phyloP scores from a whole-genome alignment of 345 rosid genomes.

The Pistacia vera region DNA sequence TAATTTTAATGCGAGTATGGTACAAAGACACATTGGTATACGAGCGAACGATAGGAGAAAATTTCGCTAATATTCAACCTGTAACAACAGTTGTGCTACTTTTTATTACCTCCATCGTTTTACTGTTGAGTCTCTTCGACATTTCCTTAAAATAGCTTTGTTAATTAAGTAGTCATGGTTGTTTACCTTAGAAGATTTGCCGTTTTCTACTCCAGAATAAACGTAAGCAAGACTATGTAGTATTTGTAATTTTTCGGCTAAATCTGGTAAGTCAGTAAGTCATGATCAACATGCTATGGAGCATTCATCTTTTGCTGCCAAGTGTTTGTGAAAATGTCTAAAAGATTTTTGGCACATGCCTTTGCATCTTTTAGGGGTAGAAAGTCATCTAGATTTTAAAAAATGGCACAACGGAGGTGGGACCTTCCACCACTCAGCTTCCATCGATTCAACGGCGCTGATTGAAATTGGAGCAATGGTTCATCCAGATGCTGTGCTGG shows the following conservation, averaged over 20 bases:
- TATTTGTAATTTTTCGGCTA: background rate
- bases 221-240: background rate
- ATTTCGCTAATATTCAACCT: too few species aligned
- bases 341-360: background rate
- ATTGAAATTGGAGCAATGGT: constrained; percentile 66
- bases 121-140: too few species aligned
- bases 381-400: constrained; percentile 33
- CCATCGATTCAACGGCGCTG: constrained; percentile 51
- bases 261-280: background rate
- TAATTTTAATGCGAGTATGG: too few species aligned
- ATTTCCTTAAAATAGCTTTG: too few species aligned
- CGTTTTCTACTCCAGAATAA: background rate
- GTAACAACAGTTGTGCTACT: too few species aligned
- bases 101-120: too few species aligned
- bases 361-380: constrained; percentile 29
- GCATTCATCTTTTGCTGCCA: background rate
- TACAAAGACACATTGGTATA: too few species aligned
- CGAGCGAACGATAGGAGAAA: too few species aligned
- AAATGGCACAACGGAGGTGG: constrained; percentile 78
- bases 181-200: constrained; percentile 6
- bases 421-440: constrained; percentile 55
- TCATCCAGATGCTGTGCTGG: constrained; percentile 55
- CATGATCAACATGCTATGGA: too few species aligned
- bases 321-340: constrained; percentile 15
- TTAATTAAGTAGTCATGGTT: background rate